A percentile compares a stretch with the other conserved stretches of the same genome.
phyloP scores from a whole-genome alignment of 129 eudicot species.

The Deinandra increscens region DNA sequence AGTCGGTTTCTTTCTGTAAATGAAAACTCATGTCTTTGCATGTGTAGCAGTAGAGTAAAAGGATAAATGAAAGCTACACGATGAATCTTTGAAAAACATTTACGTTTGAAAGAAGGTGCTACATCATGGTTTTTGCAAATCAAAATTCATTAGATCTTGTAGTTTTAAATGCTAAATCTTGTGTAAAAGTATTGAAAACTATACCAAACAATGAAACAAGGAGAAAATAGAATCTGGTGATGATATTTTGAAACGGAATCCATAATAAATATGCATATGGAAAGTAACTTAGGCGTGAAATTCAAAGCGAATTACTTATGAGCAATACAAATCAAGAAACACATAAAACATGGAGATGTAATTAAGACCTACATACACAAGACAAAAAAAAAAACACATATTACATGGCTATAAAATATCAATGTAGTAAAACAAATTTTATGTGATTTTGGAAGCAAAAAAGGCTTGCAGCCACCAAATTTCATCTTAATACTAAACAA shows the following conservation, averaged over 20 bases:
- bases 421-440: neutral
- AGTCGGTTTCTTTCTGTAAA: neutral
- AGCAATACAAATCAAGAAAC: neutral
- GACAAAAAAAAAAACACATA: neutral
- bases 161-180: neutral
- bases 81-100: neutral
- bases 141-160: neutral
- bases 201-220: neutral
- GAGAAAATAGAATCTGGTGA: neutral
- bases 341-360: neutral
- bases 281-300: neutral
- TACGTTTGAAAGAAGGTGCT: neutral
- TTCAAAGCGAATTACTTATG: neutral
- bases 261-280: neutral
- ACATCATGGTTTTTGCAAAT: neutral
- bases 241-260: neutral
- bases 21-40: slow-evolving; percentile 7
- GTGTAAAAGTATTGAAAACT: neutral
- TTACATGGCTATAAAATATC: neutral
- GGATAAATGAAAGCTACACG: neutral
- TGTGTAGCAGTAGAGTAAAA: neutral
- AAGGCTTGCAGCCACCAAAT: slow-evolving; percentile 13
- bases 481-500: neutral
- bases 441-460: slow-evolving; percentile 12
- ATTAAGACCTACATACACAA: neutral